Conservation (phyloP, 257 asterid genomes). For the Lycium barbarum region DNA sequence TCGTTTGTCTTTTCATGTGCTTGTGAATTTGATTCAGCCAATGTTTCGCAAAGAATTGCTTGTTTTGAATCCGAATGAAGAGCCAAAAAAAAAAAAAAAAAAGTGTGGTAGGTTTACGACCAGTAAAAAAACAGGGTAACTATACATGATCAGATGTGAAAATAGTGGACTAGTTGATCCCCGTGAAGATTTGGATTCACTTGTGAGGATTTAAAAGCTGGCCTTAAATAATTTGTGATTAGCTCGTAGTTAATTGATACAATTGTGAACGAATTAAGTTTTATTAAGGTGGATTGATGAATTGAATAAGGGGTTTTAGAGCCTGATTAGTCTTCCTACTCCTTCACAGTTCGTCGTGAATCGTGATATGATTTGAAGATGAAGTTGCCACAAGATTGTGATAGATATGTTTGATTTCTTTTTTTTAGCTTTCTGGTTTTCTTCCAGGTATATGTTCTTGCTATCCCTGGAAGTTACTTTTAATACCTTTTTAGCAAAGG, state of each 20-base stretch:
- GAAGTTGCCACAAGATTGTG: neutral
- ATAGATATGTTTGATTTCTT: neutral
- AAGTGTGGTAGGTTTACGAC: neutral
- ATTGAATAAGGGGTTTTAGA: neutral
- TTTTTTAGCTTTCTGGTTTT: neutral
- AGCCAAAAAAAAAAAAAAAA: no score
- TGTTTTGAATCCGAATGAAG: neutral
- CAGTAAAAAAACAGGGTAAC: neutral
- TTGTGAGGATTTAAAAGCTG: neutral
- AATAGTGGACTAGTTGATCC: neutral
- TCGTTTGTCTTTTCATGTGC: neutral
- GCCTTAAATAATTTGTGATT: neutral
- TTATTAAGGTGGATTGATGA: constrained; percentile 22
- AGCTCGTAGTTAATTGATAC: neutral
- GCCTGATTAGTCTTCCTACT: neutral
- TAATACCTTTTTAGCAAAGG: neutral
- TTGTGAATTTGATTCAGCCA: neutral
- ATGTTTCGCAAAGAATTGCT: neutral
- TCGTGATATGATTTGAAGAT: neutral
- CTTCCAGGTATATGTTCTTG: neutral
- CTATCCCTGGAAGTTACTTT: neutral
- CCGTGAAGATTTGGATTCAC: neutral
- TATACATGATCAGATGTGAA: neutral
- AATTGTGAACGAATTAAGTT: neutral
- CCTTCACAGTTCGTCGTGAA: neutral